Base-by-base conservation (phyloP, 768 basidiomycete species). In the Daedalea quercina region DNA sequence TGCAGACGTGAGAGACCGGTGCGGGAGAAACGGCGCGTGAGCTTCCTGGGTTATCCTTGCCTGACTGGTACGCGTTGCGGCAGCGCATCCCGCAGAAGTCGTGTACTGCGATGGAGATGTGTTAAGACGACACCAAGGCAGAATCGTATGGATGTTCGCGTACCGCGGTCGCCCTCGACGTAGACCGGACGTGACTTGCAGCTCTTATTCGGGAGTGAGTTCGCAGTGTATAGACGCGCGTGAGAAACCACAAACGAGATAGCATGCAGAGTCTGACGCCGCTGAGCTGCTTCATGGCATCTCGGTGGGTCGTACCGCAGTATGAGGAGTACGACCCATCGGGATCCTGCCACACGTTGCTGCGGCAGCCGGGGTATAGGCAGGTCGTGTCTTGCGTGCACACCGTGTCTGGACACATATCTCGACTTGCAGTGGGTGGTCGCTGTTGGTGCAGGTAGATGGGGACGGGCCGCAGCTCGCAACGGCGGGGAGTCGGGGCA, bases 271-370 rank as follows among this genome's bases (percentile, higher is more conserved):
- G 37, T 40, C 6, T 40, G 7, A 31, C 28, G 11, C 48, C n/a
- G 45, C 17, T 40, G 8, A 51, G n/a, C 33, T 53, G 12, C 43
- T 45, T 51, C 54, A 62, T 61, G 1, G 56, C 61, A 8, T 53
- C 31, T 23, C 57, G 54, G 34, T 61, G 61, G 9, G 52, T 40
- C 11, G 52, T 55, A 17, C 61, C 60, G 28, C 61, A 62, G 51
- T 49, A 62, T 15, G 57, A 56, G 20, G 61, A 62, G 41, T 51
- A 62, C 33, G 54, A 62, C 20, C 57, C 60, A n/a, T 62, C 57
- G 13, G 60, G 60, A 35, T 58, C 60, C 35, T 46, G 23, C 57
- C 61, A 62, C 42, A 61, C 60, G 3, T 42, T 2, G 51, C 31
- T 54, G 6, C 44, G 44, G 25, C 61, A 61, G 9, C 47, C 44